These are phyloP conservation scores for Citrus unshiu DNA, from an alignment of 345 rosid species.

Conservation along the genomic window DNA sequence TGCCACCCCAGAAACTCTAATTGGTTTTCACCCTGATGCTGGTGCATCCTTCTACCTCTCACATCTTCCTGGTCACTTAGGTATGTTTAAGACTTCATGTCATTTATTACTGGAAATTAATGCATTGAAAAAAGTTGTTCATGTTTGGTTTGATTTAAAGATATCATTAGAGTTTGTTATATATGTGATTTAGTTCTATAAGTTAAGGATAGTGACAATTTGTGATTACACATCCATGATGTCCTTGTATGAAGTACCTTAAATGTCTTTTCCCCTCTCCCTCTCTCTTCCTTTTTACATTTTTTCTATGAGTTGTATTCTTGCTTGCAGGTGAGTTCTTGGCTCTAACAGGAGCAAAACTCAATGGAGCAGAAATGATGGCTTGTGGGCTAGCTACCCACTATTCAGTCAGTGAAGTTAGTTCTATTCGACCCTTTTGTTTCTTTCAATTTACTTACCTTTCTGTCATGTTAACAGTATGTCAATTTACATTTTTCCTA, in stretches of 20 bases:
- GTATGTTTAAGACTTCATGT: slow-evolving; percentile 30
- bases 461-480: slow-evolving; percentile 7
- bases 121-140: neutral
- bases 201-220: neutral
- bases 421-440: neutral
- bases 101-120: neutral
- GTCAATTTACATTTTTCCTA: slow-evolving; percentile 5
- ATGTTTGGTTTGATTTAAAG: neutral
- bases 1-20: slow-evolving; percentile 92
- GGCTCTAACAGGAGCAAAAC: slow-evolving; percentile 79
- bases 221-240: neutral
- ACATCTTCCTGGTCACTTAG: slow-evolving; percentile 81
- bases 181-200: neutral
- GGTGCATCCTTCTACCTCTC: slow-evolving; percentile 92
- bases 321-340: slow-evolving; percentile 79
- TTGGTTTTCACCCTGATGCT: slow-evolving; percentile 98
- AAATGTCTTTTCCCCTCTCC: neutral
- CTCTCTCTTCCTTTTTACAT: neutral
- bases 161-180: neutral
- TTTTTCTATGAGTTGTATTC: slow-evolving; percentile 7
- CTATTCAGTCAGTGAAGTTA: slow-evolving; percentile 57
- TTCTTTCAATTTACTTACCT: neutral
- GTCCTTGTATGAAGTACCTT: neutral
- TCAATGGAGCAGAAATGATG: slow-evolving; percentile 84
- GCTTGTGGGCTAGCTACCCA: slow-evolving; percentile 93